Evolutionary conservation across 129 eudicot genomes (phyloP), one percentile per base, ranked within the genome.

Genomic region (Tagetes erecta): DNA sequence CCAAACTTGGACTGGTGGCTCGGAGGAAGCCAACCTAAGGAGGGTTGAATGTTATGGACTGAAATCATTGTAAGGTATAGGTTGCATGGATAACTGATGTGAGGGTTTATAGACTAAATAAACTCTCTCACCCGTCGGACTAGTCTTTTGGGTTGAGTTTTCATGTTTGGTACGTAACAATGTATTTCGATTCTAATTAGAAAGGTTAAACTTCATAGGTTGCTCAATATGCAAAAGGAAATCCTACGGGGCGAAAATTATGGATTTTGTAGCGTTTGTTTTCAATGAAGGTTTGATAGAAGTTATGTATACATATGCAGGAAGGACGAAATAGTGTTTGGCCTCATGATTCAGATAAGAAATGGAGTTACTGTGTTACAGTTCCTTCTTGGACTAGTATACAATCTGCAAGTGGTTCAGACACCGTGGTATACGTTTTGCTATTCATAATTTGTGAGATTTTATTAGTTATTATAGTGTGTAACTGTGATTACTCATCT

Each of bases 311-410:
- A 3, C 76, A 2, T 49, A 50, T 82, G 82, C 79, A 92, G 98
- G 87, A 87, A 67, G 98, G 96, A 34, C 76, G 78, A 53, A 62
- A 80, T 49, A 62, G 91, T 31, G 77, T 92, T 55, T 92, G 98
- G 98, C 98, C 96, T 40, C 95, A 82, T 77, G 90, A 86, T 77
- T 84, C 85, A 73, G 83, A 51, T 40, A 83, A 84, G 30, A 87
- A 92, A 75, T 92, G 98, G 96, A 89, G 95, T 82, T 92, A 87
- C 83, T 92, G 96, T 86, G 95, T 86, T 62, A 89, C 92, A 11
- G 73, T 92, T 80, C 98, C 98, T 83, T 87, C 98, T 57, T 92
- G 91, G 94, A 85, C 80, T 76, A 66, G 76, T 64, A 47, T 55
- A 31, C 68, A 85, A 33, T 77, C 84, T 69, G 75, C 92, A 55